phyloP scores from a whole-genome alignment of 441 rosid genomes.

The Rhodomyrtus psidioides region DNA sequence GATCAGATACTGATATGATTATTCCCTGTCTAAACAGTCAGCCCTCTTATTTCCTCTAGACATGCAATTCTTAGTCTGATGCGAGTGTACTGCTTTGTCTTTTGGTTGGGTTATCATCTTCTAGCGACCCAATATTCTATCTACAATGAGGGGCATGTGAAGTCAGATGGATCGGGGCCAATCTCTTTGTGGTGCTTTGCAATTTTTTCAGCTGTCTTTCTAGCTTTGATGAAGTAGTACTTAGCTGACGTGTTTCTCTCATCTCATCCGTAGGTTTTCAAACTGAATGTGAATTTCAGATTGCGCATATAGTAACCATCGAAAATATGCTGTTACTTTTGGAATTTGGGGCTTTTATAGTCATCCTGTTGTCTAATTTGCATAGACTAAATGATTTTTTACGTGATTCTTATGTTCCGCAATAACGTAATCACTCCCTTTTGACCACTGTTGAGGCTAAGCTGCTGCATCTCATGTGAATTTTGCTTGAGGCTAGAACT shows the following conservation, averaged over 20 bases:
- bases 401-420: neutral
- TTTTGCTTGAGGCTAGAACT: neutral
- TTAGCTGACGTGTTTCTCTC: neutral
- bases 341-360: neutral
- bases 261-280: neutral
- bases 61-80: neutral
- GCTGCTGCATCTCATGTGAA: neutral
- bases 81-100: neutral
- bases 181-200: neutral
- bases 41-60: neutral
- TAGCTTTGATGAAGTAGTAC: neutral
- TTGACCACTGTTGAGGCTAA: neutral
- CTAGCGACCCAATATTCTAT: neutral
- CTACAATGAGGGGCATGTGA: neutral
- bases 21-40: neutral
- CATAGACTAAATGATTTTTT: neutral
- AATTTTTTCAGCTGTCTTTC: neutral
- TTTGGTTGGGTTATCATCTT: neutral
- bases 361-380: neutral
- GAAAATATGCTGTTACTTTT: neutral
- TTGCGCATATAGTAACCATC: accelerated
- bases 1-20: neutral
- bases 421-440: neutral
- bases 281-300: neutral
- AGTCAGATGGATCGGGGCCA: neutral